phyloP scores from a whole-genome alignment of 1,284 basidiomycete species.

The Chalciporus piperatoides region DNA sequence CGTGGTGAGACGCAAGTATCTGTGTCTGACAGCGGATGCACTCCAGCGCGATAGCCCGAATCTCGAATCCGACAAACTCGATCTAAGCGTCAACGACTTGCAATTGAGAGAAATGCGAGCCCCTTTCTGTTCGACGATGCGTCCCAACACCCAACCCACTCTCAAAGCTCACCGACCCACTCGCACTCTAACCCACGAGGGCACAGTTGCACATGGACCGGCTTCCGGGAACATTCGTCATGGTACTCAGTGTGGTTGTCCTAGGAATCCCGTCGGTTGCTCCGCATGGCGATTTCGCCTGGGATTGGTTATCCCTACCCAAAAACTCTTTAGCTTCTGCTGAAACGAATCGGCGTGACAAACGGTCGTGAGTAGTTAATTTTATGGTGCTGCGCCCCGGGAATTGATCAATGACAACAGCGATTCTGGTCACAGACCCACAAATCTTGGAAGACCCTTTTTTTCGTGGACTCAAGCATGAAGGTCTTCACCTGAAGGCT shows the following conservation, averaged over 20 bases:
- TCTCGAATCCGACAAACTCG: neutral
- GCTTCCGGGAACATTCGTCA: neutral
- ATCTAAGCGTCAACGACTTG: neutral
- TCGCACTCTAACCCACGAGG: slow-evolving; percentile 12
- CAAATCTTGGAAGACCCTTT: slow-evolving; percentile 12
- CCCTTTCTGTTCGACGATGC: neutral
- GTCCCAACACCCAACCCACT: neutral
- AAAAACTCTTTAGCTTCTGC: slow-evolving; percentile 7
- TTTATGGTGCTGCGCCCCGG: slow-evolving; percentile 7
- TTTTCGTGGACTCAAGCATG: neutral
- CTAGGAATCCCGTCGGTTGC: neutral
- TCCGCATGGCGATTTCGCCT: slow-evolving; percentile 8
- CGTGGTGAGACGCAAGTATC: too few relatives aligned
- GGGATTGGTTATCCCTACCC: slow-evolving; percentile 9
- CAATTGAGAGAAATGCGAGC: neutral
- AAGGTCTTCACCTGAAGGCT: slow-evolving; percentile 7
- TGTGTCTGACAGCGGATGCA: too few relatives aligned
- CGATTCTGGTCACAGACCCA: neutral
- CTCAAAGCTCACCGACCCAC: neutral
- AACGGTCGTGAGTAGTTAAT: slow-evolving; percentile 9
- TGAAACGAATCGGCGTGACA: neutral
- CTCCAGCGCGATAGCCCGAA: neutral
- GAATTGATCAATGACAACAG: slow-evolving; percentile 16
- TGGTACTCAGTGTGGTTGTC: neutral
- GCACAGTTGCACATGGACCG: neutral